These are phyloP conservation scores for Exophiala lecanii-corni DNA, from an alignment of 2,329 filamentous ascomycete genomes.

Conservation along the genomic window DNA sequence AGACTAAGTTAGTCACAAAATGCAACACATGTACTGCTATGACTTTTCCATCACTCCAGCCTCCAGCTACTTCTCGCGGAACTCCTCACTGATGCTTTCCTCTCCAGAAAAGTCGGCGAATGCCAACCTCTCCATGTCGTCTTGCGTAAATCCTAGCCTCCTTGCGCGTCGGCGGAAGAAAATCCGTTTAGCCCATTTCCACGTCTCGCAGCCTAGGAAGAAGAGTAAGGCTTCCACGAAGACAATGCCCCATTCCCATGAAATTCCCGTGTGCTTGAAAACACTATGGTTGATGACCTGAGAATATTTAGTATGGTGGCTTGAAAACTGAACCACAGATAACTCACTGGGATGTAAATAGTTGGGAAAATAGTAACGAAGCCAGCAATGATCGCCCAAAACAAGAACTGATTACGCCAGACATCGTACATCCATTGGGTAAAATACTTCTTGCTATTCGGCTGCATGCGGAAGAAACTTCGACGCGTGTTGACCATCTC, in stretches of 20 bases:
- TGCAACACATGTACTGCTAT: no score
- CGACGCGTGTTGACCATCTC: slow-evolving; percentile 70
- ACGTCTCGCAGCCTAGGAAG: slow-evolving; percentile 59
- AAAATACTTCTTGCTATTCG: slow-evolving; percentile 54
- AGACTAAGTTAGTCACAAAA: no score
- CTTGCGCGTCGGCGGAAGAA: slow-evolving; percentile 40
- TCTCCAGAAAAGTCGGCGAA: background rate
- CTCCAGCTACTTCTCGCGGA: no score
- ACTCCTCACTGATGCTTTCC: no score
- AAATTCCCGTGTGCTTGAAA: slow-evolving; percentile 62
- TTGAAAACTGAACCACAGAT: no score
- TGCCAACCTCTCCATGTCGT: slow-evolving; percentile 16
- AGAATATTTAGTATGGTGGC: no score
- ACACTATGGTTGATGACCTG: slow-evolving; percentile 57
- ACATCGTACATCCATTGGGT: slow-evolving; percentile 64
- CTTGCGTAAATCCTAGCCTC: slow-evolving; percentile 12
- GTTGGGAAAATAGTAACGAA: slow-evolving; percentile 56
- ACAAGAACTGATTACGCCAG: slow-evolving; percentile 69
- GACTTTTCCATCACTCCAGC: no score
- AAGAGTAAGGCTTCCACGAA: slow-evolving; percentile 59
- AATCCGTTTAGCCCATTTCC: slow-evolving; percentile 62
- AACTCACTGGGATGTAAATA: slow-evolving; percentile 57
- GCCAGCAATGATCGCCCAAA: slow-evolving; percentile 58
- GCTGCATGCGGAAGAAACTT: slow-evolving; percentile 71
- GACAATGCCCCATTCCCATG: slow-evolving; percentile 66